phyloP scores from a whole-genome alignment of 768 basidiomycete genomes.

The Naematelia aurantialba region DNA sequence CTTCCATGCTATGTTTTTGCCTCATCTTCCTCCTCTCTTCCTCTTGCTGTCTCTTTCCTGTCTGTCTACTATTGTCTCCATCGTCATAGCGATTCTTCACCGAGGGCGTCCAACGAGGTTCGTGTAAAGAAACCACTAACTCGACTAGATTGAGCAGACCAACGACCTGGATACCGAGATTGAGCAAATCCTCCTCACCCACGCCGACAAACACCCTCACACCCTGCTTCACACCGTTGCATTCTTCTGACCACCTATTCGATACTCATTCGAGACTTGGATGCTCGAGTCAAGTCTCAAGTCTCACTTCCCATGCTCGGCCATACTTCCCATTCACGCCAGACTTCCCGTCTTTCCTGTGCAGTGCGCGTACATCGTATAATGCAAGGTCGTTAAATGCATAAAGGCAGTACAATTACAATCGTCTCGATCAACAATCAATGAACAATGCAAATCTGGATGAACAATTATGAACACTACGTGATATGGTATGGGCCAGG shows the following conservation, averaged over 20 bases:
- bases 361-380: too few relatives aligned
- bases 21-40: too few relatives aligned
- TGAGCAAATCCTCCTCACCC: constrained; percentile 72
- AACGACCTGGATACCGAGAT: constrained; percentile 89
- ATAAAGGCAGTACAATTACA: neutral
- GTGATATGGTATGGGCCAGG: too few relatives aligned
- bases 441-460: neutral
- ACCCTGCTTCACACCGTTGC: constrained; percentile 83
- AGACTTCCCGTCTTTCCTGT: too few relatives aligned
- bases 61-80: too few relatives aligned
- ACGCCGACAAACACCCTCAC: constrained; percentile 89
- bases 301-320: too few relatives aligned
- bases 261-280: too few relatives aligned
- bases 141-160: constrained; percentile 70
- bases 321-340: too few relatives aligned
- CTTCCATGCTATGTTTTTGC: too few relatives aligned
- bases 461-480: too few relatives aligned
- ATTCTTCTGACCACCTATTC: constrained; percentile 61
- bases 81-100: neutral
- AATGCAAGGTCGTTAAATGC: neutral
- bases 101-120: neutral
- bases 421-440: neutral
- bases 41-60: too few relatives aligned
- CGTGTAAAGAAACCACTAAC: neutral
- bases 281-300: too few relatives aligned